A percentile compares a stretch with the other conserved stretches of the same genome.
These are phyloP conservation scores for Planoprotostelium fungivorum DNA, from an alignment of 78 protist species.

Conservation along the genomic window DNA sequence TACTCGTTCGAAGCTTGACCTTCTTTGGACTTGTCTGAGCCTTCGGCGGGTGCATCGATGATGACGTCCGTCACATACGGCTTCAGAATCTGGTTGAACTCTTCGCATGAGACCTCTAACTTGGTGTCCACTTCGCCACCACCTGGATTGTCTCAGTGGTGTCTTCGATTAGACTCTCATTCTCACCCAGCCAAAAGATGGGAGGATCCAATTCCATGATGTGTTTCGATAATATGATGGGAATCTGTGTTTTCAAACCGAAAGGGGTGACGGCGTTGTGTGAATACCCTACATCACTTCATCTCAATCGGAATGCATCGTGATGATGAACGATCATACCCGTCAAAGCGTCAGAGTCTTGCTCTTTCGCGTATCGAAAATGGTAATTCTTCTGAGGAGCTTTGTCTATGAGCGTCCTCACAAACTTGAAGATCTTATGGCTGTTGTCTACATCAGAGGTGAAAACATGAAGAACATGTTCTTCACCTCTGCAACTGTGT, in stretches of 20 bases:
- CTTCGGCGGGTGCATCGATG: background rate
- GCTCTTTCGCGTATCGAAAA: slow-evolving; percentile 27
- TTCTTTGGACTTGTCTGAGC: too few species aligned
- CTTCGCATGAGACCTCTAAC: background rate
- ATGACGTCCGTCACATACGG: background rate
- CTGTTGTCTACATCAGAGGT: slow-evolving; percentile 13
- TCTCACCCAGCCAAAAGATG: slow-evolving; percentile 32
- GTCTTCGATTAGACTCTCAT: background rate
- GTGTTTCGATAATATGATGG: slow-evolving; percentile 28
- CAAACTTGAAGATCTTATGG: slow-evolving; percentile 39
- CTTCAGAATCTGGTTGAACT: background rate
- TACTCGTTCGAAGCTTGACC: too few species aligned
- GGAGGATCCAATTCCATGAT: slow-evolving; percentile 7
- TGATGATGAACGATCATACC: slow-evolving; percentile 30
- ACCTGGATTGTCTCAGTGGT: background rate
- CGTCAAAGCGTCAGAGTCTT: slow-evolving; percentile 24
- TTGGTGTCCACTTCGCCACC: background rate
- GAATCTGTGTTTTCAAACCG: slow-evolving; percentile 19
- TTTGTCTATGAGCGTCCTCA: slow-evolving; percentile 8
- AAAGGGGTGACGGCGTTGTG: slow-evolving; percentile 61
- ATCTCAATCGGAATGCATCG: background rate
- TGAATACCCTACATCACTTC: background rate
- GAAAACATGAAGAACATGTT: background rate
- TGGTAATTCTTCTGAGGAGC: slow-evolving; percentile 13
- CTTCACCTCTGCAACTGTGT: slow-evolving; percentile 16